phyloP scores from a whole-genome alignment of 2,329 filamentous ascomycete genomes.

The Colletotrichum melonis region DNA sequence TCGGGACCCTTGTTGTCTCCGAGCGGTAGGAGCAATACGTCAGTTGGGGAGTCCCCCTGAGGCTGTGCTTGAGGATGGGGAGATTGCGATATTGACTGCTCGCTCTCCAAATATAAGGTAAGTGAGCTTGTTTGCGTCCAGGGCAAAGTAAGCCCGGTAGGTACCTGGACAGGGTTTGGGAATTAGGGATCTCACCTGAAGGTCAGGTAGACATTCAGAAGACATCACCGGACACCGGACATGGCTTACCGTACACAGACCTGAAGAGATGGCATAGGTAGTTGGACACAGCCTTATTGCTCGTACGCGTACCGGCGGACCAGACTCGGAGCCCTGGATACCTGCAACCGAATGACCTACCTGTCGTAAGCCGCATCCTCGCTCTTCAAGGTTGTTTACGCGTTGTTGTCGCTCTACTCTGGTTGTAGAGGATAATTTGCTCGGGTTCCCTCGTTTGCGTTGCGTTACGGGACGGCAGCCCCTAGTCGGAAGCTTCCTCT shows the following conservation, averaged over 20 bases:
- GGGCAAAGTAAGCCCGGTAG: not conserved
- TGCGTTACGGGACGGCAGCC: not conserved
- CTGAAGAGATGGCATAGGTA: not conserved
- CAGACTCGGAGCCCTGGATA: not conserved
- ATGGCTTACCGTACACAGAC: slow-evolving; percentile 5
- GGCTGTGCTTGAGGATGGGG: slow-evolving; percentile 26
- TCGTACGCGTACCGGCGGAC: not conserved
- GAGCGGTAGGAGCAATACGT: slow-evolving; percentile 13
- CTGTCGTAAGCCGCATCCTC: not conserved
- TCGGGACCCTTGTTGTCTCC: slow-evolving; percentile 6
- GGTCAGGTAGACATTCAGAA: not conserved
- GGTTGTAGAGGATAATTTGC: not conserved
- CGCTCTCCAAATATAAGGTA: not conserved
- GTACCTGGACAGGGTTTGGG: not conserved
- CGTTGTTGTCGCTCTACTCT: not conserved
- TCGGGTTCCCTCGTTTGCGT: not conserved
- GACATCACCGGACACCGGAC: slow-evolving; percentile 1
- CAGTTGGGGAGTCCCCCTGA: slow-evolving; percentile 16
- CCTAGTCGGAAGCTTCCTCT: not conserved
- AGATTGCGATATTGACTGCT: slow-evolving; percentile 19
- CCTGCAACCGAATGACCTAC: not conserved
- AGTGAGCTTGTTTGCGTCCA: not conserved
- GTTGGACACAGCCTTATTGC: slow-evolving; percentile 23
- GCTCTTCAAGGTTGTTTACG: not conserved
- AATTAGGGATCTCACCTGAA: not conserved